Base-by-base conservation (phyloP, 2,329 filamentous ascomycete species). In the Neobulgaria alba region DNA sequence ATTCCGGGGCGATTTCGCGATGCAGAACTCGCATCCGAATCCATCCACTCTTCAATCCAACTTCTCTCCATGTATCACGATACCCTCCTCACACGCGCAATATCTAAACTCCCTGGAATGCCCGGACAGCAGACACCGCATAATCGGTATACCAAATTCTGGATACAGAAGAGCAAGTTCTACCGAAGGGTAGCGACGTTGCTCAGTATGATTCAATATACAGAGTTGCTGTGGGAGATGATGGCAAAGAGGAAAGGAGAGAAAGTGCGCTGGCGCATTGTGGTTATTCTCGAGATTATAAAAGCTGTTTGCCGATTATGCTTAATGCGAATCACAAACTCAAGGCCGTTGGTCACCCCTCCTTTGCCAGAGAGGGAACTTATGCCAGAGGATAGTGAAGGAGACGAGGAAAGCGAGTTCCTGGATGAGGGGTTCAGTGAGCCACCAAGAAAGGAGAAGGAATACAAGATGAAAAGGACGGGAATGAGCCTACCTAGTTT, bases 141-240 rank as follows among this genome's bases (percentile, higher is more conserved):
- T 60, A 70, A 71, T 35, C 70, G 79, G 33, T 84, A 84, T 62
- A 84, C 79, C 9, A 72, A 73, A 41, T 79, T 77, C 61, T 84
- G 79, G 79, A 69, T 74, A 5, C 63, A 69, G 41, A 73, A 72
- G 53, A 78, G 72, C 55, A 68, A 73, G 3, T 70, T 86, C 8
- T 98, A 98, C 63, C 77, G 82, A 44, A 77, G 85, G 44, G 77
- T 93, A 40, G 89, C 90, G 30, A 73, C 89, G 49, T 68, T 88
- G 3, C 68, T 98, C 36, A 87, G 94, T 60, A 83, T 94, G 65
- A 84, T 95, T 18, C 85, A 92, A 52, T 96, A 96, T 59, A 95
- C 89, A 0, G 87, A 98, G 65, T 69, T 98, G 20, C 67, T 98
- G n/a, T 92, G 90, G 75, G 92, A 98, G 62, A 98, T 98, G 92